Evolutionary conservation across 495 filamentous ascomycete species (phyloP).

Genomic region (Letharia lupina): DNA sequence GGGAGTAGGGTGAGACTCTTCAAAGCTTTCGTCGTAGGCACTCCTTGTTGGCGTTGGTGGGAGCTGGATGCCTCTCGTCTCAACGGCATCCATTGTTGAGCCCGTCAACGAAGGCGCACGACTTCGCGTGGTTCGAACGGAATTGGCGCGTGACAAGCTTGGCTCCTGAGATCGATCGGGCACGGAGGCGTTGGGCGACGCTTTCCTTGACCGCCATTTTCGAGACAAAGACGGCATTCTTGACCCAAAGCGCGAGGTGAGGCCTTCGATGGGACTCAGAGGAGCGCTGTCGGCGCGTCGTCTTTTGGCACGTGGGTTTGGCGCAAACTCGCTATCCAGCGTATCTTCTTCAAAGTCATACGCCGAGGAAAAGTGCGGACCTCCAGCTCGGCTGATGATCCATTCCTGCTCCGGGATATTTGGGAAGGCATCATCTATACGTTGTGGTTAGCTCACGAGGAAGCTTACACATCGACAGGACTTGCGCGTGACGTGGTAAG

Average conservation of each 20-base stretch:
- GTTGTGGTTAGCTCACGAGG: not conserved
- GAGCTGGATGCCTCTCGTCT: slow-evolving; percentile 46
- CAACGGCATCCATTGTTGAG: slow-evolving; percentile 40
- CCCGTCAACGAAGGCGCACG: slow-evolving; percentile 58
- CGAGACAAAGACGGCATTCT: slow-evolving; percentile 56
- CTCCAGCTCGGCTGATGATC: slow-evolving; percentile 10
- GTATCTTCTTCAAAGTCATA: slow-evolving; percentile 54
- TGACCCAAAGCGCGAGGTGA: slow-evolving; percentile 56
- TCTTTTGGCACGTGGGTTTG: slow-evolving; percentile 46
- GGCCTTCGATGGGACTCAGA: slow-evolving; percentile 27
- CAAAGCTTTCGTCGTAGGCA: slow-evolving; percentile 53
- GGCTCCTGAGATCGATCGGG: slow-evolving; percentile 41
- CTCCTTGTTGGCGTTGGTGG: slow-evolving; percentile 61
- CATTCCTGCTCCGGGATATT: slow-evolving; percentile 16
- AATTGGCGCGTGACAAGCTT: slow-evolving; percentile 44
- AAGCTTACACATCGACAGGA: not conserved
- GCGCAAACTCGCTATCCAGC: slow-evolving; percentile 51
- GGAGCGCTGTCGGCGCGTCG: slow-evolving; percentile 58
- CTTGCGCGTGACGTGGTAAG: not conserved
- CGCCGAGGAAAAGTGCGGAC: slow-evolving; percentile 35
- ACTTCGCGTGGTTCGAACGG: slow-evolving; percentile 38
- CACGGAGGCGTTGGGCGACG: slow-evolving; percentile 37
- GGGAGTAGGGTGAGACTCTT: slow-evolving; percentile 36
- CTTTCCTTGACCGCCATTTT: slow-evolving; percentile 51
- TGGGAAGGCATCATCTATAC: slow-evolving; percentile 8